phyloP scores from a whole-genome alignment of 345 rosid genomes.

The Triadica sebifera region DNA sequence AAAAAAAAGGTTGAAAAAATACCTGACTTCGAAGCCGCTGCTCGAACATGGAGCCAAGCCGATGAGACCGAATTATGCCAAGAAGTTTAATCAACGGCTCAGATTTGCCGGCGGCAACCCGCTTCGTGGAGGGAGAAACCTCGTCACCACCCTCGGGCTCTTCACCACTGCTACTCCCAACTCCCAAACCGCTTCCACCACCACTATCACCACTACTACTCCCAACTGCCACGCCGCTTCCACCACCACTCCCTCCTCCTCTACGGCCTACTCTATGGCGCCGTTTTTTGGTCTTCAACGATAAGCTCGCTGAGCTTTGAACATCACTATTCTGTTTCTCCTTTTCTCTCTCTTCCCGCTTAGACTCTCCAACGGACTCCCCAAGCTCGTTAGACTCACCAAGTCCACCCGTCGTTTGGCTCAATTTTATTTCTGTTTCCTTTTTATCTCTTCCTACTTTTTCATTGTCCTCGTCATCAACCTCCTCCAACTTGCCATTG shows the following conservation, averaged over 20 bases:
- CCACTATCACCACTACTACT: slow-evolving; percentile 35
- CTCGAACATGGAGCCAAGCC: slow-evolving; percentile 53
- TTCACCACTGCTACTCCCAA: slow-evolving; percentile 33
- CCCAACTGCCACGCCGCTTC: slow-evolving; percentile 7
- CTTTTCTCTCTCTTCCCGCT: slow-evolving; percentile 35
- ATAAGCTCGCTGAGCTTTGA: slow-evolving; percentile 63
- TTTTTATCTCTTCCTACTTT: slow-evolving; percentile 7
- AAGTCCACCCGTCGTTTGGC: slow-evolving; percentile 14
- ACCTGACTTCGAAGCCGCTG: slow-evolving; percentile 69
- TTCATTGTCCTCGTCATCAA: slow-evolving; percentile 5
- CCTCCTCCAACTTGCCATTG: slow-evolving; percentile 17
- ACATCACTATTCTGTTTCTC: slow-evolving; percentile 52
- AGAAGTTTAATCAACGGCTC: slow-evolving; percentile 51
- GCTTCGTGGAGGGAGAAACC: slow-evolving; percentile 51
- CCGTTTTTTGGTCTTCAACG: slow-evolving; percentile 34
- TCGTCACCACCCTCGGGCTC: slow-evolving; percentile 41
- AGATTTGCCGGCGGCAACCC: slow-evolving; percentile 42
- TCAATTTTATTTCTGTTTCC: slow-evolving; percentile 25
- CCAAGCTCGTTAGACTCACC: slow-evolving; percentile 39
- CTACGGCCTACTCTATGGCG: slow-evolving; percentile 19
- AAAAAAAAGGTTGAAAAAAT: background rate
- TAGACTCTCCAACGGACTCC: slow-evolving; percentile 37
- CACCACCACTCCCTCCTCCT: slow-evolving; percentile 10
- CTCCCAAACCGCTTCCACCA: background rate
- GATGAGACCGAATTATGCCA: slow-evolving; percentile 44